Conservation (phyloP, 352 stramenopile genomes). For the Globisporangium cylindrosporum region DNA sequence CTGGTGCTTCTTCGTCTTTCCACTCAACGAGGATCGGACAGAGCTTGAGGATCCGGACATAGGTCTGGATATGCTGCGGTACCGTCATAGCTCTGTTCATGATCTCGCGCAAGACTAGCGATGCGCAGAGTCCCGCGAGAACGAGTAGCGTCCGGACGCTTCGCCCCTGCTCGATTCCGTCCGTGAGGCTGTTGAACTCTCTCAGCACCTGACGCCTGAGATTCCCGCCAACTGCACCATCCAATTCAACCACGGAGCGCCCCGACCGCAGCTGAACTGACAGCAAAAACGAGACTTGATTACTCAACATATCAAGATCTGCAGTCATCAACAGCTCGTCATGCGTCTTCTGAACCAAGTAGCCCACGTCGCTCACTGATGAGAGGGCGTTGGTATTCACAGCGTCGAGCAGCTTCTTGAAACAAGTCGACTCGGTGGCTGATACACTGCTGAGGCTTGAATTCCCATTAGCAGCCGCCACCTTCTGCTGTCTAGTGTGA, state of each 20-base stretch:
- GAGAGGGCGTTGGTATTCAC: neutral
- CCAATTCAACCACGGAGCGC: slow-evolving; percentile 14
- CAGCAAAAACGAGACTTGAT: slow-evolving; percentile 34
- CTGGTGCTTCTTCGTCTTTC: slow-evolving; percentile 5
- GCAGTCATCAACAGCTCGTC: slow-evolving; percentile 23
- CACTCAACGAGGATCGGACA: slow-evolving; percentile 36
- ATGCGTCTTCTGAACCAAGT: slow-evolving; percentile 20
- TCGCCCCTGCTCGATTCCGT: slow-evolving; percentile 11
- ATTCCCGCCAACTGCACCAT: neutral
- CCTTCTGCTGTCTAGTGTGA: neutral
- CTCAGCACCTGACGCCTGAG: slow-evolving; percentile 23
- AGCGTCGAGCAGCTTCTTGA: slow-evolving; percentile 8
- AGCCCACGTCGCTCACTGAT: neutral
- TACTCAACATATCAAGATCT: slow-evolving; percentile 16
- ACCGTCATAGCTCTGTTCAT: slow-evolving; percentile 20
- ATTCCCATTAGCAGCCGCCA: neutral
- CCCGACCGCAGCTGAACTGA: slow-evolving; percentile 23
- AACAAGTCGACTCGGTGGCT: neutral
- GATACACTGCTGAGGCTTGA: too few relatives aligned
- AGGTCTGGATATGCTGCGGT: slow-evolving; percentile 25
- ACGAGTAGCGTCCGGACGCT: slow-evolving; percentile 19
- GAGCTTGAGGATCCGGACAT: slow-evolving; percentile 20
- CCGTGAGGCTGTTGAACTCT: slow-evolving; percentile 38
- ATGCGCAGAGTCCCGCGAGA: slow-evolving; percentile 30
- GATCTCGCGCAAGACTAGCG: slow-evolving; percentile 26